These are phyloP conservation scores for Mycena floridula DNA, from an alignment of 768 basidiomycete species.

Conservation along the genomic window DNA sequence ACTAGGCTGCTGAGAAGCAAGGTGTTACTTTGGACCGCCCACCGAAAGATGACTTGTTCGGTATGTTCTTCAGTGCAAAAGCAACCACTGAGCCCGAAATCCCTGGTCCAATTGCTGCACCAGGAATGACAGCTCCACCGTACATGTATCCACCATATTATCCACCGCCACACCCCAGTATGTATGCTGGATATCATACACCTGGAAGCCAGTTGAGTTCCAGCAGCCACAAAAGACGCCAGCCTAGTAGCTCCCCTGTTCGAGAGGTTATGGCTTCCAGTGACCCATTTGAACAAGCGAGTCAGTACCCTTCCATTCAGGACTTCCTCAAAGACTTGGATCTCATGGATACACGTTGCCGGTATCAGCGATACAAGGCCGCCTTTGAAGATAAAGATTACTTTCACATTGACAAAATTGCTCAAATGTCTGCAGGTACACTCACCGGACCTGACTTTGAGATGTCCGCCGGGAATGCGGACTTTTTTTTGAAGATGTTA, in stretches of 20 bases:
- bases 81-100: too few relatives aligned
- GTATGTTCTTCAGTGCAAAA: too few relatives aligned
- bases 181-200: not conserved
- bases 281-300: not conserved
- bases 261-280: not conserved
- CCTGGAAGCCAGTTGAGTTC: not conserved
- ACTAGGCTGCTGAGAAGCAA: too few relatives aligned
- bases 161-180: not conserved
- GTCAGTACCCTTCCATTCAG: slow-evolving; percentile 2
- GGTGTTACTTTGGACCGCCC: too few relatives aligned
- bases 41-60: too few relatives aligned
- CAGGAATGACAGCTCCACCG: too few relatives aligned
- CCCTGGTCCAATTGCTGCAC: too few relatives aligned
- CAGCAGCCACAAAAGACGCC: not conserved
- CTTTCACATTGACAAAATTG: slow-evolving; percentile 5
- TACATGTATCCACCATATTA: too few relatives aligned
- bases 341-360: not conserved
- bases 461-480: slow-evolving; percentile 5
- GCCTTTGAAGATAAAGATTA: slow-evolving; percentile 1
- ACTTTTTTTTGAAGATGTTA: slow-evolving; percentile 6
- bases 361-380: not conserved
- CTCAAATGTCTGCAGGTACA: not conserved
- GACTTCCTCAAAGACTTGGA: slow-evolving; percentile 3
- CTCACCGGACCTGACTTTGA: not conserved
- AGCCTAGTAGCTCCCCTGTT: not conserved